phyloP scores from a whole-genome alignment of 1,284 basidiomycete species.

The Fistulinella staudtii region DNA sequence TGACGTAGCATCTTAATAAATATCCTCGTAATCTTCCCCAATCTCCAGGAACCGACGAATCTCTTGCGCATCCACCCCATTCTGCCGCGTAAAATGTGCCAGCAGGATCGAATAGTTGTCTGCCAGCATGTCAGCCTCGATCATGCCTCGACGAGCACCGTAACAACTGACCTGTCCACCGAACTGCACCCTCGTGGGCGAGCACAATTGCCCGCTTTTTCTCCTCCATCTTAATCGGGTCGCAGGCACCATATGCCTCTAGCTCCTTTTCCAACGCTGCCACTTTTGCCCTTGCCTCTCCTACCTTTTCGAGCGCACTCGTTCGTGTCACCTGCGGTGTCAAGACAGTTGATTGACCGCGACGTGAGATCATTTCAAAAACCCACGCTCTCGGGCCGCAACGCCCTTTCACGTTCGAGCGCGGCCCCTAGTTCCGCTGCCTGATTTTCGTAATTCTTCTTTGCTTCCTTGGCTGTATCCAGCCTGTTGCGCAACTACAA shows the following conservation, averaged over 20 bases:
- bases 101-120: constrained; percentile 64
- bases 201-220: constrained; percentile 65
- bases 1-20: constrained; percentile 40
- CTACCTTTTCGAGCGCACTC: constrained; percentile 47
- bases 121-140: constrained; percentile 10
- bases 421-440: constrained; percentile 42
- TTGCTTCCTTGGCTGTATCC: constrained; percentile 49
- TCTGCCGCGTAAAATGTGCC: constrained; percentile 62
- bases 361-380: not conserved
- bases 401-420: constrained; percentile 51
- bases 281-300: constrained; percentile 50
- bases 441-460: constrained; percentile 45
- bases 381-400: constrained; percentile 65
- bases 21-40: constrained; percentile 70
- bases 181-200: constrained; percentile 73
- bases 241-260: constrained; percentile 73
- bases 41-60: constrained; percentile 63
- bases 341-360: not conserved
- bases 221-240: constrained; percentile 75
- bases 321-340: constrained; percentile 58
- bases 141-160: not conserved
- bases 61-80: constrained; percentile 51
- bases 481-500: constrained; percentile 59
- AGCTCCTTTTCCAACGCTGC: constrained; percentile 65
- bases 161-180: constrained; percentile 79